A percentile compares a stretch with the other conserved stretches of the same genome.
Evolutionary conservation across 805 yeast genomes (phyloP).

Genomic region (Cyberlindnera euphorbiiphila): DNA sequence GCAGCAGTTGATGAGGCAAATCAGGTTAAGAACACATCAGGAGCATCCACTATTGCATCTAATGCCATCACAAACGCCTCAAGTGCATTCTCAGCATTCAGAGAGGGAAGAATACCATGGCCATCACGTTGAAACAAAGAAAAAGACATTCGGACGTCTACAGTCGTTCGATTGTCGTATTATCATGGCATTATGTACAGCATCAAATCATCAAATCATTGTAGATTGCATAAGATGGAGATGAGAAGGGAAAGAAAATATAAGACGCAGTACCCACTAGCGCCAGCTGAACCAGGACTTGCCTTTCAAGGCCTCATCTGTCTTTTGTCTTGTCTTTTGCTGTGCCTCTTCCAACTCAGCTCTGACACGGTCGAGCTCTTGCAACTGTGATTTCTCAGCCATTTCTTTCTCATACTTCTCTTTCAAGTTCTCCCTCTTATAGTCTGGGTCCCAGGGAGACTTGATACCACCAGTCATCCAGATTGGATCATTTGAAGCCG

Average conservation of each 20-base stretch:
- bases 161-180: too few relatives aligned
- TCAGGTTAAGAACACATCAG: conserved; percentile 15
- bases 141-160: too few relatives aligned
- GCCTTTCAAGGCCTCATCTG: conserved; percentile 30
- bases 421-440: conserved; percentile 35
- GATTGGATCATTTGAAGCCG: conserved; percentile 69
- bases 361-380: conserved; percentile 40
- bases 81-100: conserved; percentile 26
- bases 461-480: conserved; percentile 75
- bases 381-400: conserved; percentile 40
- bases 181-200: too few relatives aligned
- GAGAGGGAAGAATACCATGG: conserved; percentile 30
- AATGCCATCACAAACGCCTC: conserved; percentile 31
- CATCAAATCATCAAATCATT: too few relatives aligned
- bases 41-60: conserved; percentile 20
- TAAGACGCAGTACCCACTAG: conserved; percentile 4
- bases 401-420: conserved; percentile 44
- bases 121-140: conserved; percentile 20
- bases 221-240: too few relatives aligned
- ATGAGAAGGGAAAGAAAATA: neutral
- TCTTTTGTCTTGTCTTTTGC: conserved; percentile 25
- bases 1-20: conserved; percentile 69
- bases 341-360: conserved; percentile 35
- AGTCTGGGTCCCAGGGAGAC: conserved; percentile 58
- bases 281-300: conserved; percentile 34